Conservation (phyloP, 2,329 filamentous ascomycete genomes). For the Triangularia setosa region DNA sequence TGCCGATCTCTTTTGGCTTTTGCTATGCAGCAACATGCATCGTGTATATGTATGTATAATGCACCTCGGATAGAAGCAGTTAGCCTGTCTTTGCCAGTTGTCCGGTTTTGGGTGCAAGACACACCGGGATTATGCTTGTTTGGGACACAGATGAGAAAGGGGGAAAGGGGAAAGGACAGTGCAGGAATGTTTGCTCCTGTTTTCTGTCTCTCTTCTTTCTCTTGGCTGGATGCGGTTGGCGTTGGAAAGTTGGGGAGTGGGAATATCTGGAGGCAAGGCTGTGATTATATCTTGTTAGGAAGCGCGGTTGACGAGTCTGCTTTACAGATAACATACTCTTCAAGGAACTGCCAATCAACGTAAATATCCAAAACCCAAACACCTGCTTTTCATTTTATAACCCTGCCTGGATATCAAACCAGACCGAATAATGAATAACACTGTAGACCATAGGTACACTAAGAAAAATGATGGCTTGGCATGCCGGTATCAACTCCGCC, state of each 20-base stretch:
- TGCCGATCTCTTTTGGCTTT: not conserved
- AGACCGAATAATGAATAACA: not conserved
- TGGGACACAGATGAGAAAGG: not conserved
- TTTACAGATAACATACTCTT: not conserved
- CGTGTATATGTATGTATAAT: not conserved
- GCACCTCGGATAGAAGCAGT: too few species aligned
- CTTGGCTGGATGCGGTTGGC: not conserved
- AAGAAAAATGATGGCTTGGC: not conserved
- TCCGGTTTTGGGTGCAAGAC: not conserved
- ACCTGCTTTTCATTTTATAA: not conserved
- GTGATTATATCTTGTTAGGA: too few species aligned
- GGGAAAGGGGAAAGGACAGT: not conserved
- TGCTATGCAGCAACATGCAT: not conserved
- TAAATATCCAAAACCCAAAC: not conserved
- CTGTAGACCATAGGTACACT: not conserved
- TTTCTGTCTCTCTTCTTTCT: not conserved
- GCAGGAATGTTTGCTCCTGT: not conserved
- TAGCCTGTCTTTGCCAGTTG: too few species aligned
- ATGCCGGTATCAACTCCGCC: not conserved
- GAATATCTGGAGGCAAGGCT: not conserved
- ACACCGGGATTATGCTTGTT: not conserved
- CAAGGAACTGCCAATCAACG: not conserved
- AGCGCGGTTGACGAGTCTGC: not conserved
- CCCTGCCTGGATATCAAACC: not conserved
- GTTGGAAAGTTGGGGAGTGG: not conserved